Evolutionary conservation across 1,139 yeast species (phyloP).

Genomic region (Pichia cactophila): DNA sequence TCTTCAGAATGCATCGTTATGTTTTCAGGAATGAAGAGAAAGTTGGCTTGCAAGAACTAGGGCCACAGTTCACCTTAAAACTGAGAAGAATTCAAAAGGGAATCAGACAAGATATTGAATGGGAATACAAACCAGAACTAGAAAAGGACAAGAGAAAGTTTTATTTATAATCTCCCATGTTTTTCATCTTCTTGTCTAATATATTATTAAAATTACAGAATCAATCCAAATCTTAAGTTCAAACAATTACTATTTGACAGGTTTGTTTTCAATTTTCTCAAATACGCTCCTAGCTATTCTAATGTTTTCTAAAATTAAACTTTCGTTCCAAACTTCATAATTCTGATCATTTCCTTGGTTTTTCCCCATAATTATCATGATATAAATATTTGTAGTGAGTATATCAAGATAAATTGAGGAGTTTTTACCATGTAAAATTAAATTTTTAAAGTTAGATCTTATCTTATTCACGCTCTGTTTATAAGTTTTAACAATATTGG

Average conservation of each 20-base stretch:
- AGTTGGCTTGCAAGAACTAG: slow-evolving; percentile 92
- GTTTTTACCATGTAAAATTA: slow-evolving; percentile 66
- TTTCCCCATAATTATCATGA: slow-evolving; percentile 54
- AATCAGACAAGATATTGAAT: slow-evolving; percentile 80
- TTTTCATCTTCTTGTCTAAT: background rate
- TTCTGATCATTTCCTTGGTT: slow-evolving; percentile 23
- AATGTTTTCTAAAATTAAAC: slow-evolving; percentile 58
- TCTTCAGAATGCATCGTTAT: slow-evolving; percentile 92
- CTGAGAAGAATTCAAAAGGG: slow-evolving; percentile 87
- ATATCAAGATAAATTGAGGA: slow-evolving; percentile 66
- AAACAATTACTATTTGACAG: slow-evolving; percentile 2
- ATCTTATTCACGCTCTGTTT: slow-evolving; percentile 88
- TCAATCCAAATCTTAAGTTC: too few relatives aligned
- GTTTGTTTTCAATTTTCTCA: slow-evolving; percentile 25
- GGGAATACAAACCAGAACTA: slow-evolving; percentile 97
- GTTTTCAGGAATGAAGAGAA: slow-evolving; percentile 81
- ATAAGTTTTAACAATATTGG: slow-evolving; percentile 88
- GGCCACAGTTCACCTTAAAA: slow-evolving; percentile 91
- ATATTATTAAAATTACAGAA: background rate
- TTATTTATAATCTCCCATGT: slow-evolving; percentile 44
- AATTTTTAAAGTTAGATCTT: slow-evolving; percentile 73
- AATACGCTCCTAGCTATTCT: slow-evolving; percentile 62
- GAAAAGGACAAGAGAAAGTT: slow-evolving; percentile 93
- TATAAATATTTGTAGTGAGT: slow-evolving; percentile 65
- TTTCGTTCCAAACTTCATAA: slow-evolving; percentile 47